These are phyloP conservation scores for Krasilnikovozyma curviuscula DNA, from an alignment of 768 basidiomycete species.

Conservation along the genomic window DNA sequence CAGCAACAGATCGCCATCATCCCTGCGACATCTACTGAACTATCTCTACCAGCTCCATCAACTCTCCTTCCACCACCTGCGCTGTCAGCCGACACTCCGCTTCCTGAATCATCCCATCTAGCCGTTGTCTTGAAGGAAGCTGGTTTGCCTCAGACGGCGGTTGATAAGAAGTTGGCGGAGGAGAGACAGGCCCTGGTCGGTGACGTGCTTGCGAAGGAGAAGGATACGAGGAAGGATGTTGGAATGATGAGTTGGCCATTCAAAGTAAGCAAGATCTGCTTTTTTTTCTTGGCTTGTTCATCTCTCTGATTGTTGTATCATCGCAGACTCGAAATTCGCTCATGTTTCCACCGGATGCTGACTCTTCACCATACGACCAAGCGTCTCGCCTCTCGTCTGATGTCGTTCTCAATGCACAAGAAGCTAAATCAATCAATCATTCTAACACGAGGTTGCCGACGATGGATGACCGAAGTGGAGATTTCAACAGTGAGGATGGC, in stretches of 20 bases:
- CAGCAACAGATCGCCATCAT: neutral
- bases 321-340: constrained; percentile 71
- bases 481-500: constrained; percentile 35
- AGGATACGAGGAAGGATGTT: constrained; percentile 16
- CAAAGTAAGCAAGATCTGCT: constrained; percentile 42
- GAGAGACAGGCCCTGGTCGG: neutral
- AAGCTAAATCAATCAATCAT: constrained; percentile 51
- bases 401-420: constrained; percentile 13
- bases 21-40: neutral
- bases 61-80: constrained; percentile 3
- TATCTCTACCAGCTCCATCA: constrained; percentile 10
- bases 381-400: neutral
- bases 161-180: constrained; percentile 1
- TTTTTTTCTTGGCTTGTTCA: neutral
- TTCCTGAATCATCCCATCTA: constrained; percentile 21
- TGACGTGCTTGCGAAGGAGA: constrained; percentile 13
- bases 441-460: constrained; percentile 54
- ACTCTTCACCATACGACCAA: constrained; percentile 52
- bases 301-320: constrained; percentile 3
- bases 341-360: constrained; percentile 88
- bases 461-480: constrained; percentile 32
- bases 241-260: constrained; percentile 14
- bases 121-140: constrained; percentile 20
- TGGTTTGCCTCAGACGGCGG: constrained; percentile 24
- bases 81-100: constrained; percentile 4